Conservation (phyloP, 805 yeast genomes). For the Sugiyamaella mastotermitis region DNA sequence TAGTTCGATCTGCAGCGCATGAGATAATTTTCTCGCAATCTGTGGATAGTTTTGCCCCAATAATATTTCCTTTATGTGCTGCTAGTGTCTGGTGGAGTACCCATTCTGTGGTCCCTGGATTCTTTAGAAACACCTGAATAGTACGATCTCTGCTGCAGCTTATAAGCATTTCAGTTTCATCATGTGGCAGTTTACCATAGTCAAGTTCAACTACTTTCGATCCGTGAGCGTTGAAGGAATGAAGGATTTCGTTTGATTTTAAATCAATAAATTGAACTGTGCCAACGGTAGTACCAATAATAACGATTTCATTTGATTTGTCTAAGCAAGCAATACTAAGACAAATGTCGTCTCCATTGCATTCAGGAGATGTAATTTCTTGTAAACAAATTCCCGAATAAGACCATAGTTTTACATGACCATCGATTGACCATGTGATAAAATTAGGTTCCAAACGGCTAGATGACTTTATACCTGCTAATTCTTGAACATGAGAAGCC, state of each 20-base stretch:
- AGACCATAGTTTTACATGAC: conserved; percentile 7
- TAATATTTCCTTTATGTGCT: conserved; percentile 49
- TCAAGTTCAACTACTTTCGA: conserved; percentile 19
- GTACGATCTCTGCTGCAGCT: conserved; percentile 51
- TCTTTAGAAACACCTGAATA: conserved; percentile 45
- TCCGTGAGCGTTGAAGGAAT: conserved; percentile 18
- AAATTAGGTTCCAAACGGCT: conserved; percentile 3
- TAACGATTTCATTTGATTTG: neutral
- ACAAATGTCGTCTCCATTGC: neutral
- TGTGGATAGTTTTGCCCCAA: conserved; percentile 31
- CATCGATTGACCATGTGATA: conserved; percentile 20
- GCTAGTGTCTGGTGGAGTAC: conserved; percentile 53
- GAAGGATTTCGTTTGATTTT: neutral
- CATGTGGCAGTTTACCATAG: conserved; percentile 2
- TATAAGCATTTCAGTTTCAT: conserved; percentile 11
- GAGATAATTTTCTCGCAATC: conserved; percentile 37
- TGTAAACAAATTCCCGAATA: neutral
- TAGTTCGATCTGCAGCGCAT: conserved; percentile 56
- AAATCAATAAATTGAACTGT: conserved; percentile 8
- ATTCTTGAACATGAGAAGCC: conserved; percentile 9
- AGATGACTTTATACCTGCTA: conserved; percentile 12
- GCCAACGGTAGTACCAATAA: conserved; percentile 12
- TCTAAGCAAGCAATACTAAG: conserved; percentile 7
- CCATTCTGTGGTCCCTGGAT: conserved; percentile 34
- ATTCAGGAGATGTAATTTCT: neutral